These are phyloP conservation scores for Coccomyxa sp. DNA, from an alignment of 139 green algal genomes.

Conservation along the genomic window DNA sequence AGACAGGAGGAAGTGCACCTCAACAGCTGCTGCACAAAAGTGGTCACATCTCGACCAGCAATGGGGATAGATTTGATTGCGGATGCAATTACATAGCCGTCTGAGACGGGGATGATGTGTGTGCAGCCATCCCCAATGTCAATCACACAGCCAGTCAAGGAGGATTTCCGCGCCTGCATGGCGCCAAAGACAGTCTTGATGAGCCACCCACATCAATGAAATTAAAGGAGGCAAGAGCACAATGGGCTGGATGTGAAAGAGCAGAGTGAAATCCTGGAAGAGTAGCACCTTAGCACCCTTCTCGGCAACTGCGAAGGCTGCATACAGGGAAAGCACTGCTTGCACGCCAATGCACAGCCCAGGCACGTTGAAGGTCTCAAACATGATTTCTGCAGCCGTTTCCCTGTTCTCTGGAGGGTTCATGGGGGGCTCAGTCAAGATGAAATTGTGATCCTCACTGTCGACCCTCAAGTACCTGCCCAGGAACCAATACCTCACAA, in stretches of 20 bases:
- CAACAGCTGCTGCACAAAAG: slow-evolving; percentile 49
- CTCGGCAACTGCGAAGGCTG: slow-evolving; percentile 10
- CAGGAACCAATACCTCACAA: not conserved
- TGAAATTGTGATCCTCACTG: slow-evolving; percentile 69
- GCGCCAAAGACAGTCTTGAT: not conserved
- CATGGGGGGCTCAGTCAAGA: slow-evolving; percentile 78
- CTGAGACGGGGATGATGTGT: slow-evolving; percentile 69
- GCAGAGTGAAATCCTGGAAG: not conserved
- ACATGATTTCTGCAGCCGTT: slow-evolving; percentile 78
- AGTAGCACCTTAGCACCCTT: slow-evolving; percentile 11
- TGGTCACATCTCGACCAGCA: slow-evolving; percentile 56
- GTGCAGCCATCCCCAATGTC: slow-evolving; percentile 75
- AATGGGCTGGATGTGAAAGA: not conserved
- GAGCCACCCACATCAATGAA: not conserved
- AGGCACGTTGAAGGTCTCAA: slow-evolving; percentile 78
- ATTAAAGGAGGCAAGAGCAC: not conserved
- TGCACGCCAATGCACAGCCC: slow-evolving; percentile 74
- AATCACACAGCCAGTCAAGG: slow-evolving; percentile 70
- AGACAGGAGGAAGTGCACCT: slow-evolving; percentile 7
- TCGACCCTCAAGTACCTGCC: slow-evolving; percentile 51
- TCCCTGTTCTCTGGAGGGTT: slow-evolving; percentile 78
- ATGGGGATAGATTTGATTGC: slow-evolving; percentile 63
- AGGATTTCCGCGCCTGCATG: slow-evolving; percentile 10
- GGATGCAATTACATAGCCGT: slow-evolving; percentile 70
- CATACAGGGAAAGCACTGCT: slow-evolving; percentile 54